Percentiles rank a stretch among this genome's conserved stretches.
Conservation (phyloP, 139 green algal species). For the Coelastrella sp. region DNA sequence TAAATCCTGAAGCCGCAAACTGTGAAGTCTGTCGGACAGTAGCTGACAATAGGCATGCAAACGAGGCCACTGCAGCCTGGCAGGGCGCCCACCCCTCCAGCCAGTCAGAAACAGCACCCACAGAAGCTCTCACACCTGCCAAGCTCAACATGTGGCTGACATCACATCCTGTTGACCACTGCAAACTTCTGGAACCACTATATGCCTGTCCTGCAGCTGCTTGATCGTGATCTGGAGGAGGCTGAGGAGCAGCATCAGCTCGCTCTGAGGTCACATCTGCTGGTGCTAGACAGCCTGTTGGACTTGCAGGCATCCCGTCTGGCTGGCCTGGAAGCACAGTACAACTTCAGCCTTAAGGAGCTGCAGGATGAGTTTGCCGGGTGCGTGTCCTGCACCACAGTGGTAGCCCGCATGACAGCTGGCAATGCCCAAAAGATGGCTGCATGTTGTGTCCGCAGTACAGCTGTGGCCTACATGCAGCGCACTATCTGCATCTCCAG, state of each 20-base stretch:
- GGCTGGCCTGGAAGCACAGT: constrained; percentile 72
- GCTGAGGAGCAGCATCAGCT: constrained; percentile 87
- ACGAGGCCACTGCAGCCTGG: no score
- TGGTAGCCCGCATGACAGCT: neutral
- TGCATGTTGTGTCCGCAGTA: neutral
- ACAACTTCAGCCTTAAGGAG: constrained; percentile 65
- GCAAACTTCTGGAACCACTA: neutral
- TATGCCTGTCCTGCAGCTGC: constrained; percentile 34
- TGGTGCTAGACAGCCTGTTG: constrained; percentile 81
- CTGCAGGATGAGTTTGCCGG: constrained; percentile 82
- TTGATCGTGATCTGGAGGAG: constrained; percentile 90
- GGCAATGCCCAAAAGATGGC: neutral
- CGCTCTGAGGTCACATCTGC: constrained; percentile 73
- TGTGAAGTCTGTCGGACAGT: no score
- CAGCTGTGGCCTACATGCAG: neutral
- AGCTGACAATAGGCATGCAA: no score
- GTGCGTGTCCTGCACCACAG: constrained; percentile 41
- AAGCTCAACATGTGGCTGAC: neutral
- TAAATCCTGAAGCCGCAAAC: no score
- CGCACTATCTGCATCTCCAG: no score
- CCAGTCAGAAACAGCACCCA: no score
- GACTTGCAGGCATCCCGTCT: constrained; percentile 78
- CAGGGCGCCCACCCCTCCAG: no score
- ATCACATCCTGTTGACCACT: neutral
- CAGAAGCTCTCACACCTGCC: no score